These are phyloP conservation scores for Colletotrichum cuscutae DNA, from an alignment of 2,329 filamentous ascomycete species.

Conservation along the genomic window DNA sequence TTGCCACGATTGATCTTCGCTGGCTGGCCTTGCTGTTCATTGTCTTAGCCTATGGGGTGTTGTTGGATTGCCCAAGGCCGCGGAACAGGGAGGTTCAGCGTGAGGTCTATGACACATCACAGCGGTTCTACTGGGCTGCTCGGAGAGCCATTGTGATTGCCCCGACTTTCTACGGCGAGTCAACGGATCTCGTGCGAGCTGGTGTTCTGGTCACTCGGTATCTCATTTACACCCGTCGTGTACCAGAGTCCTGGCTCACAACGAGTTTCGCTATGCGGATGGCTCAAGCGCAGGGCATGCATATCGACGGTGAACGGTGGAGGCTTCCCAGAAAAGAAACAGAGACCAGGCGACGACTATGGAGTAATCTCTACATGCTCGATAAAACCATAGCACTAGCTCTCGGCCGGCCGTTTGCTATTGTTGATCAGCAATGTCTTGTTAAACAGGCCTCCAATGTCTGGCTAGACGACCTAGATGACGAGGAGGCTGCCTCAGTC, in stretches of 20 bases:
- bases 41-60: constrained; percentile 50
- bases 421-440: constrained; percentile 50
- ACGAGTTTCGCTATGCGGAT: constrained; percentile 54
- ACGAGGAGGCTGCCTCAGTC: constrained; percentile 41
- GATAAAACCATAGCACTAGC: constrained; percentile 52
- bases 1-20: constrained; percentile 50
- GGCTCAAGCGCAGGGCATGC: constrained; percentile 55
- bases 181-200: constrained; percentile 50
- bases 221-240: constrained; percentile 49
- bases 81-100: constrained; percentile 46
- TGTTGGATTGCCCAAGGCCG: constrained; percentile 46
- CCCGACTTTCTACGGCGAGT: constrained; percentile 53
- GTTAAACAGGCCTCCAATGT: constrained; percentile 49
- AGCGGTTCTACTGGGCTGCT: constrained; percentile 53
- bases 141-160: constrained; percentile 52
- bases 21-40: constrained; percentile 55
- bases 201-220: constrained; percentile 52
- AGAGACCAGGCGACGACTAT: constrained; percentile 50
- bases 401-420: constrained; percentile 51
- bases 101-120: constrained; percentile 49
- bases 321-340: constrained; percentile 47
- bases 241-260: constrained; percentile 52
- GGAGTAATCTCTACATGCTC: constrained; percentile 51
- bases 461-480: constrained; percentile 48
- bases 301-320: constrained; percentile 53